Conservation (phyloP, 129 eudicot genomes). For the Pulicaria dysenterica region DNA sequence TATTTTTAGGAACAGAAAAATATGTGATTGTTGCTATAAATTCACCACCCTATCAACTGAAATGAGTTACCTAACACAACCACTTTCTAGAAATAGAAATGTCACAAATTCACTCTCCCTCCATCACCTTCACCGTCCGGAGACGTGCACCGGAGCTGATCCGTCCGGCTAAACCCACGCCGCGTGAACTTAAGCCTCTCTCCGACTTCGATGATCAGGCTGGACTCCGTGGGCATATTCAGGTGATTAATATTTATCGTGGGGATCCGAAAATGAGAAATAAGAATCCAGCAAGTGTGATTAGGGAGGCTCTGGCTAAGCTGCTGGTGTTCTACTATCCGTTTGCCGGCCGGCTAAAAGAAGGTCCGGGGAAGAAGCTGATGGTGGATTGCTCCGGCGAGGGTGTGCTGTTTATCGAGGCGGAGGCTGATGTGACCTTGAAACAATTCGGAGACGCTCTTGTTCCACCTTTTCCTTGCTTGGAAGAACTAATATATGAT, state of each 20-base stretch:
- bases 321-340: constrained; percentile 32
- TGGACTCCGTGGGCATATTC: constrained; percentile 6
- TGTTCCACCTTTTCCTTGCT: constrained; percentile 33
- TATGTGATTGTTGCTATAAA: not conserved
- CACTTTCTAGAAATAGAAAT: not conserved
- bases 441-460: constrained; percentile 23
- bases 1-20: too few species aligned
- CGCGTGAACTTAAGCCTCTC: constrained; percentile 50
- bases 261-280: constrained; percentile 14
- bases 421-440: constrained; percentile 28
- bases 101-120: constrained; percentile 7
- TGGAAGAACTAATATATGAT: constrained; percentile 58
- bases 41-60: not conserved
- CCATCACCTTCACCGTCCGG: constrained; percentile 17
- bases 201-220: constrained; percentile 36
- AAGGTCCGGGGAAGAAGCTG: constrained; percentile 49
- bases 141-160: constrained; percentile 33
- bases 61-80: not conserved
- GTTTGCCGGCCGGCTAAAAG: constrained; percentile 28
- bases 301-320: constrained; percentile 28
- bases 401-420: constrained; percentile 41
- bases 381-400: constrained; percentile 36
- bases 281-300: constrained; percentile 30
- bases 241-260: constrained; percentile 3
- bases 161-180: constrained; percentile 24